Conservation (phyloP, 768 basidiomycete species). For the Lactarius hengduanensis region DNA sequence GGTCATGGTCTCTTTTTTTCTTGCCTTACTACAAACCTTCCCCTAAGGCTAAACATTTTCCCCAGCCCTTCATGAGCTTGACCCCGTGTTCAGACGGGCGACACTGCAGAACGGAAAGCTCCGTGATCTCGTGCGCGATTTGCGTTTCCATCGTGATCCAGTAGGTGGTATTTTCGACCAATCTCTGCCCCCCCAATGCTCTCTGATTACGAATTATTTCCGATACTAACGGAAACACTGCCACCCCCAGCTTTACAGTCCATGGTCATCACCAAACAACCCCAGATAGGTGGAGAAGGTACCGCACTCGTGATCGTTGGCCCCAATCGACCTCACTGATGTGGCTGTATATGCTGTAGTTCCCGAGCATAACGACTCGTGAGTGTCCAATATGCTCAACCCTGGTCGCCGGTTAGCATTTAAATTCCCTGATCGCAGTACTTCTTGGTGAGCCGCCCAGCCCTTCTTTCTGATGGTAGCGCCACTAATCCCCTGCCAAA, state of each 20-base stretch:
- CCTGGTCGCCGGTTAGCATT: not conserved
- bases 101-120: slow-evolving; percentile 80
- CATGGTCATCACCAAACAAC: slow-evolving; percentile 96
- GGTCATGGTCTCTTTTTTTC: slow-evolving; percentile 60
- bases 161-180: slow-evolving; percentile 49
- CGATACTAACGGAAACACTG: slow-evolving; percentile 15
- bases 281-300: slow-evolving; percentile 92
- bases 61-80: slow-evolving; percentile 81
- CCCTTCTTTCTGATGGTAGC: not conserved
- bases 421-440: slow-evolving; percentile 41
- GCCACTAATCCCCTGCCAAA: slow-evolving; percentile 35
- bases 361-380: slow-evolving; percentile 93
- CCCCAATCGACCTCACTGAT: not conserved
- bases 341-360: slow-evolving; percentile 45
- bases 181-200: not conserved
- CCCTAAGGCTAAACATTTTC: slow-evolving; percentile 10
- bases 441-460: slow-evolving; percentile 56
- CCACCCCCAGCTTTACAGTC: slow-evolving; percentile 69
- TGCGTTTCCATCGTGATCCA: slow-evolving; percentile 84
- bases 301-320: slow-evolving; percentile 14
- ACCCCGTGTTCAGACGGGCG: slow-evolving; percentile 73
- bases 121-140: slow-evolving; percentile 65
- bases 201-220: slow-evolving; percentile 17
- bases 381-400: slow-evolving; percentile 35
- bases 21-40: not conserved